Conservation (phyloP, 352 stramenopile genomes). For the Globisporangium nodosum region DNA sequence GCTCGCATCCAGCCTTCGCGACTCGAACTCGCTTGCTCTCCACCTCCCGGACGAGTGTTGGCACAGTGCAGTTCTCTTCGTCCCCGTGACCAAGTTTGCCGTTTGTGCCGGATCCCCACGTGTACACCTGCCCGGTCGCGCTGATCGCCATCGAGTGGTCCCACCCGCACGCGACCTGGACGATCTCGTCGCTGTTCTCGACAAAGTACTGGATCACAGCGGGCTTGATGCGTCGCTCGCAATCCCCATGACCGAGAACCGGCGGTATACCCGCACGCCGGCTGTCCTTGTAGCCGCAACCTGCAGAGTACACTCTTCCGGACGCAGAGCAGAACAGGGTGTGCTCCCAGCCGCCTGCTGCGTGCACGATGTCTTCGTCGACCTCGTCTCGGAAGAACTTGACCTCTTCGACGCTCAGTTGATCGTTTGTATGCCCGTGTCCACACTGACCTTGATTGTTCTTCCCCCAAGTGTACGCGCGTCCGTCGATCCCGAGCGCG, state of each 20-base stretch:
- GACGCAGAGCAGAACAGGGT: constrained; percentile 64
- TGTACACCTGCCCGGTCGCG: constrained; percentile 48
- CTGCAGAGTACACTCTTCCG: constrained; percentile 66
- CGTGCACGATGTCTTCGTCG: constrained; percentile 39
- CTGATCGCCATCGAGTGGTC: constrained; percentile 80
- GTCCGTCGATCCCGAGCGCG: constrained; percentile 50
- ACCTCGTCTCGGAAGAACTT: constrained; percentile 43
- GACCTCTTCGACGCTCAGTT: constrained; percentile 50
- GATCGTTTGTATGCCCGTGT: constrained; percentile 72
- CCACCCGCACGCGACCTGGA: constrained; percentile 68
- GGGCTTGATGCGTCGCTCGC: constrained; percentile 55
- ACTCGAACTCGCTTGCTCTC: constrained; percentile 48
- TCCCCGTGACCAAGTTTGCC: constrained; percentile 79
- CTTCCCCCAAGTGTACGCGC: constrained; percentile 66
- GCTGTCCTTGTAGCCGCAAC: constrained; percentile 84
- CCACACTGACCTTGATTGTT: constrained; percentile 86
- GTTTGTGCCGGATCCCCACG: constrained; percentile 78
- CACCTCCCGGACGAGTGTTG: constrained; percentile 44
- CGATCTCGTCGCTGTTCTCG: constrained; percentile 52
- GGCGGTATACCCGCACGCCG: constrained; percentile 69
- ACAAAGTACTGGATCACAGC: constrained; percentile 44
- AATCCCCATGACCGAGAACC: constrained; percentile 73
- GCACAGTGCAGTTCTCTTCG: constrained; percentile 70
- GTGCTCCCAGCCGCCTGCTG: constrained; percentile 77
- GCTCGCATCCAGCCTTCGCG: constrained; percentile 77